Conservation (phyloP, 2,329 filamentous ascomycete species). For the Diaporthe sp. region DNA sequence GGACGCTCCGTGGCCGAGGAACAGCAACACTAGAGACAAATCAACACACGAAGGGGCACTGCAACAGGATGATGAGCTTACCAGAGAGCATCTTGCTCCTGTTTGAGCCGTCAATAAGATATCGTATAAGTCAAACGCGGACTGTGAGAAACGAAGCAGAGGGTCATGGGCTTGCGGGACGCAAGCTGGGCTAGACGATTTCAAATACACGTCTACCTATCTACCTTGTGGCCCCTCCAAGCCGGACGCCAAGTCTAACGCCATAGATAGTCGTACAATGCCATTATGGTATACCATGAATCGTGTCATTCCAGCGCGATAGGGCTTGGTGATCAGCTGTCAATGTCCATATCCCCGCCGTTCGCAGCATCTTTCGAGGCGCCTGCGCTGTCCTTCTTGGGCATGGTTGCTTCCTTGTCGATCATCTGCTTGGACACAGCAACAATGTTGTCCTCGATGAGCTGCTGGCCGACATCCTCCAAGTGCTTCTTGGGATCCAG, state of each 20-base stretch:
- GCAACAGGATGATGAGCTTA: too few relatives aligned
- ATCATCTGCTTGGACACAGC: conserved; percentile 99
- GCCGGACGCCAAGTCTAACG: conserved; percentile 38
- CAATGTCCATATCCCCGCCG: conserved; percentile 78
- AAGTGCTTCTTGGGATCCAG: conserved; percentile 99
- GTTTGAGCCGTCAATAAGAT: neutral
- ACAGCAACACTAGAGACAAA: neutral
- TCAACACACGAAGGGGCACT: neutral
- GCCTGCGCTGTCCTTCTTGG: conserved; percentile 72
- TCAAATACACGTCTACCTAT: conserved; percentile 38
- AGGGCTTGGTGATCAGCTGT: conserved; percentile 63
- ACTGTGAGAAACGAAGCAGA: neutral
- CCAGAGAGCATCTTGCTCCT: neutral
- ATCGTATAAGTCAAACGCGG: neutral
- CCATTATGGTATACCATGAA: conserved; percentile 42
- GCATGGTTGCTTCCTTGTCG: conserved; percentile 97
- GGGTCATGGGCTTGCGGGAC: neutral
- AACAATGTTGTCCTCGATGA: conserved; percentile 99
- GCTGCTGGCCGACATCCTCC: conserved; percentile 93
- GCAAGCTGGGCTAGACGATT: conserved; percentile 33
- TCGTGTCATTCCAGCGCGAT: conserved; percentile 28
- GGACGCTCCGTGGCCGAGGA: neutral
- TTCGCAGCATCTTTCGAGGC: conserved; percentile 64
- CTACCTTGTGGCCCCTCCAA: conserved; percentile 38
- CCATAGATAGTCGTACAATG: conserved; percentile 42